Evolutionary conservation across 495 filamentous ascomycete species (phyloP).

Genomic region (Usnea hakonensis): DNA sequence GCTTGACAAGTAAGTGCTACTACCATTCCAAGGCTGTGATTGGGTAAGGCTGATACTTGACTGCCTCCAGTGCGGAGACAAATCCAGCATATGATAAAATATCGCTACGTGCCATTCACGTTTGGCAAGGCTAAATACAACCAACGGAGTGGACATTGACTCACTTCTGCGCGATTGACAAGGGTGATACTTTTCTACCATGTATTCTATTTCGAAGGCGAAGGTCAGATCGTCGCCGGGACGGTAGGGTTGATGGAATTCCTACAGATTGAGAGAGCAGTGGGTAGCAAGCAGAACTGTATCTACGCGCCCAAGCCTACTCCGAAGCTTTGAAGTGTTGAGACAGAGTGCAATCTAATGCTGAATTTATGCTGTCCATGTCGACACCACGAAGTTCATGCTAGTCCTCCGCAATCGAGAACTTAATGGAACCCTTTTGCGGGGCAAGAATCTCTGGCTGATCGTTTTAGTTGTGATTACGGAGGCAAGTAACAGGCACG

Average conservation of each 20-base stretch:
- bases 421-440: background rate
- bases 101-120: conserved; percentile 94
- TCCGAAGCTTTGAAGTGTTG: background rate
- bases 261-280: background rate
- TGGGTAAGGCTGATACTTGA: background rate
- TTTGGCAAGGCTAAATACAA: conserved; percentile 83
- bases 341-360: background rate
- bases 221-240: background rate
- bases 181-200: background rate
- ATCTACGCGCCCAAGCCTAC: background rate
- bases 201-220: background rate
- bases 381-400: background rate
- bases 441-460: background rate
- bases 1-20: conserved; percentile 71
- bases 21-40: background rate
- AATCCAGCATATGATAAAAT: conserved; percentile 99
- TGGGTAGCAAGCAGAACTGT: background rate
- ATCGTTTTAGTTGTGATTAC: background rate
- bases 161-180: background rate
- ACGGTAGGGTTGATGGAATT: background rate
- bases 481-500: background rate
- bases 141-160: conserved; percentile 28
- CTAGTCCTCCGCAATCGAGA: background rate
- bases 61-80: conserved; percentile 74
- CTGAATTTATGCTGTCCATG: background rate